Conservation (phyloP, 306 rosid genomes). For the Gillenia trifoliata region DNA sequence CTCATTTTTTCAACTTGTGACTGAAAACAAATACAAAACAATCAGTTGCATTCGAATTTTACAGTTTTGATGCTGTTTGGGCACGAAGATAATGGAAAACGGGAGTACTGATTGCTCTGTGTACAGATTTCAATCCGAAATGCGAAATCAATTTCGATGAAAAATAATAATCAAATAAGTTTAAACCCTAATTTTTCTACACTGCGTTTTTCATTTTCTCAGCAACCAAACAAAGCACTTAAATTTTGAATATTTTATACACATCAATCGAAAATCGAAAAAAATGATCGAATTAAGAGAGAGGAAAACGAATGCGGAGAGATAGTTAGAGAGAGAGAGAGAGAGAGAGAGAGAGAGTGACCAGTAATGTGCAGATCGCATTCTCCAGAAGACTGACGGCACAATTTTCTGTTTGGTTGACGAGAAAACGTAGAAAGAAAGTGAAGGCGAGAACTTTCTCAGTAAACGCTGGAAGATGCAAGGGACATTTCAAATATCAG, state of each 20-base stretch:
- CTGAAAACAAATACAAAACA: neutral
- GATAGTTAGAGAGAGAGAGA: neutral
- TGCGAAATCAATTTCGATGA: neutral
- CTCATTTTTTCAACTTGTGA: neutral
- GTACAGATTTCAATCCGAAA: neutral
- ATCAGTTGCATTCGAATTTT: neutral
- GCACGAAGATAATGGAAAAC: neutral
- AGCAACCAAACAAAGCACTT: neutral
- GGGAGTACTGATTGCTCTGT: neutral
- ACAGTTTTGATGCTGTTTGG: neutral
- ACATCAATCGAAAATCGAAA: neutral
- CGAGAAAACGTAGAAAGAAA: slow-evolving; percentile 21
- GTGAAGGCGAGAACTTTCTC: slow-evolving; percentile 1
- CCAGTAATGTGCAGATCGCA: slow-evolving; percentile 48
- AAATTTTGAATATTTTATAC: neutral
- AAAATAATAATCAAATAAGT: neutral
- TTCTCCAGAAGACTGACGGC: slow-evolving; percentile 32
- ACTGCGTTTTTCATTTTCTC: neutral
- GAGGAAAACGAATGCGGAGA: neutral
- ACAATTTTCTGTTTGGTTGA: slow-evolving; percentile 22
- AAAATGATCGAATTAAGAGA: neutral
- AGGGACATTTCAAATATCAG: neutral
- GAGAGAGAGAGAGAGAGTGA: slow-evolving; percentile 14
- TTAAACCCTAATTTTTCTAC: neutral
- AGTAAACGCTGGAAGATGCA: neutral